phyloP scores from a whole-genome alignment of 225 moss, liverwort and hornwort species.

The Takakia lepidozioides region DNA sequence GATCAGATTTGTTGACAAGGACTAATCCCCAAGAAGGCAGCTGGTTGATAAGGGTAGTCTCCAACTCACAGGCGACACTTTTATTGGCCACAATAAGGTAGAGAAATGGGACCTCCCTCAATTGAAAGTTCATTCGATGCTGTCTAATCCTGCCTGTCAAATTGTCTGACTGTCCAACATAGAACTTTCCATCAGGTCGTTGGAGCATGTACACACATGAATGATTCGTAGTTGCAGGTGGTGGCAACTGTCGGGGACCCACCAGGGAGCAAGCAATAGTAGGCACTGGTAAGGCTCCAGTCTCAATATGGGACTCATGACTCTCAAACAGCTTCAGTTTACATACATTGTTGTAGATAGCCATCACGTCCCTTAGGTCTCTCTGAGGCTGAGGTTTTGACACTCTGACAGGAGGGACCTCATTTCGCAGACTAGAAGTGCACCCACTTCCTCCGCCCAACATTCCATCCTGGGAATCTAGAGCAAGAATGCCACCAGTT shows the following conservation, averaged over 20 bases:
- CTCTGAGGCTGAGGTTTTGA: neutral
- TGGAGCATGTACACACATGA: constrained; percentile 84
- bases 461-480: too few relatives aligned
- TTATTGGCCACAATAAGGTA: constrained; percentile 67
- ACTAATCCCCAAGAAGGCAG: constrained; percentile 45
- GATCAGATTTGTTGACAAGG: constrained; percentile 77
- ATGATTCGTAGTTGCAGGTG: constrained; percentile 68
- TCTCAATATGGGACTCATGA: too few relatives aligned
- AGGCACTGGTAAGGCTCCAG: constrained; percentile 10
- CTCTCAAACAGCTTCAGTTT: constrained; percentile 41
- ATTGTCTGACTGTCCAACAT: constrained; percentile 89
- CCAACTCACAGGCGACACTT: constrained; percentile 85
- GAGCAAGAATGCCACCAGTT: too few relatives aligned
- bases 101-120: constrained; percentile 56
- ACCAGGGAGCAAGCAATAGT: constrained; percentile 37
- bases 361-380: constrained; percentile 17
- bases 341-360: constrained; percentile 25
- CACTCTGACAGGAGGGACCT: neutral
- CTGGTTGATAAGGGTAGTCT: constrained; percentile 76
- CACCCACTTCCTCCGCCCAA: neutral
- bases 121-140: constrained; percentile 37
- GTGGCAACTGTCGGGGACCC: constrained; percentile 71
- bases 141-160: constrained; percentile 54
- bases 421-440: constrained; percentile 1
- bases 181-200: constrained; percentile 75